Base-by-base conservation (phyloP, 441 rosid genomes). In the Corymbia citriodora region DNA sequence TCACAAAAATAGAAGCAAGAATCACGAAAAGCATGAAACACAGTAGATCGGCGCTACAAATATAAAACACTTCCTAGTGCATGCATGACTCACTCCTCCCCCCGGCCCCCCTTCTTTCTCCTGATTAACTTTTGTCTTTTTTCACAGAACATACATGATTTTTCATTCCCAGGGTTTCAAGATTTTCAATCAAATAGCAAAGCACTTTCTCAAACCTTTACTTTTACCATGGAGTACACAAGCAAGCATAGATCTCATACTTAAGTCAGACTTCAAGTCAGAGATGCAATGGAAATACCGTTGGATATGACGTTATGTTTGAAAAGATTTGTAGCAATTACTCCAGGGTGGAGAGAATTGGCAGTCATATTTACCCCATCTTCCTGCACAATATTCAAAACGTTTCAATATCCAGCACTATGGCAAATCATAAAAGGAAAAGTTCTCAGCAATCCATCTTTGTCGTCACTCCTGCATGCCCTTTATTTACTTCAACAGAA, bases 341-440 rank as follows among this genome's bases (percentile, higher is more conserved):
- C 79, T 70, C 97, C 96, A 33, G 96, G 96, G 93, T 96, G 97
- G 90, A 95, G 91, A 68, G 96, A 95, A 89, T 95, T 96, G 81
- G 95, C 96, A 70, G 97, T 95, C 72, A 97, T 92, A 87, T 95
- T 93, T 54, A 74, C 94, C 52, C 94, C 95, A 61, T 97, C 98
- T 88, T 93, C 96, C 98, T 96, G 85, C 63, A 53, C 29, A 87
- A 36, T 33, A 36, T 87, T 48, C 33, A 87, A 87, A 31, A 87
- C 29, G 25, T 61, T 57, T 53, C 65, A 89, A 59, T 50, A 36
- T 57, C 55, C 50, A 45, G 29, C 10, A 81, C 16, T 82, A 87
- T 55, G 79, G 16, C 79, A 48, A 23, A 48, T 15, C 52, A 23
- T 10, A 59, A 49, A 48, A 82, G 55, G 25, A 61, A 3, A 25